These are phyloP conservation scores for Cryptosporidium canis DNA, from an alignment of 169 alveolate species.

Conservation along the genomic window DNA sequence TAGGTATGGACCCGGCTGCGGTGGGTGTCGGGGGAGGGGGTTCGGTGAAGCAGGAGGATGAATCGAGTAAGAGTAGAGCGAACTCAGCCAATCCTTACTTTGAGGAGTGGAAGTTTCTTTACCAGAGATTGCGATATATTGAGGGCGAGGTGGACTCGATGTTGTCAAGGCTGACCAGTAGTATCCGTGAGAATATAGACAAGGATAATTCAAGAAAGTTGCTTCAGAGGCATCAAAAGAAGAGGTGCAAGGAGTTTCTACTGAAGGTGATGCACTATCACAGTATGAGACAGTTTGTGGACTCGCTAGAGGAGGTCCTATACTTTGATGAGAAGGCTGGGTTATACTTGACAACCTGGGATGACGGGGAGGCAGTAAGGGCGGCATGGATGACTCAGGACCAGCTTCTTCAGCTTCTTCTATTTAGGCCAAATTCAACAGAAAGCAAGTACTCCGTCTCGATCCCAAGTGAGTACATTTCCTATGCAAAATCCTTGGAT, in stretches of 20 bases:
- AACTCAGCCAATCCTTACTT: not conserved
- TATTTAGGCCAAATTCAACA: constrained; percentile 44
- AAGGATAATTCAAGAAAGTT: constrained; percentile 46
- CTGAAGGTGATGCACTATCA: constrained; percentile 50
- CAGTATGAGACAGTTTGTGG: constrained; percentile 64
- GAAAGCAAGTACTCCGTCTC: constrained; percentile 65
- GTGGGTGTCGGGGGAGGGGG: not conserved
- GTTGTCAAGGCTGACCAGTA: not conserved
- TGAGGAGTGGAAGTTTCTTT: constrained; percentile 56
- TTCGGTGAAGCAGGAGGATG: not conserved
- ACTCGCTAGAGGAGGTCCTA: constrained; percentile 60
- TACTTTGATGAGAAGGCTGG: constrained; percentile 38
- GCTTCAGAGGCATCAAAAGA: constrained; percentile 53
- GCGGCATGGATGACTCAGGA: constrained; percentile 70
- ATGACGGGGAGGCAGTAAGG: constrained; percentile 66
- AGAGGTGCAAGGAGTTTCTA: constrained; percentile 23
- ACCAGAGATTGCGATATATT: constrained; percentile 26
- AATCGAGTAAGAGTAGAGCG: not conserved
- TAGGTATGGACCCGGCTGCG: constrained; percentile 14
- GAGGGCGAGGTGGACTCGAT: constrained; percentile 42
- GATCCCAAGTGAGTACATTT: constrained; percentile 40
- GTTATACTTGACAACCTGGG: constrained; percentile 62
- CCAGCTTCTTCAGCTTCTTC: constrained; percentile 58
- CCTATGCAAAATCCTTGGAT: constrained; percentile 53
- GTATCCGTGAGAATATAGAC: not conserved